Base-by-base conservation (phyloP, 768 basidiomycete genomes). In the Tubosaeta sp. region DNA sequence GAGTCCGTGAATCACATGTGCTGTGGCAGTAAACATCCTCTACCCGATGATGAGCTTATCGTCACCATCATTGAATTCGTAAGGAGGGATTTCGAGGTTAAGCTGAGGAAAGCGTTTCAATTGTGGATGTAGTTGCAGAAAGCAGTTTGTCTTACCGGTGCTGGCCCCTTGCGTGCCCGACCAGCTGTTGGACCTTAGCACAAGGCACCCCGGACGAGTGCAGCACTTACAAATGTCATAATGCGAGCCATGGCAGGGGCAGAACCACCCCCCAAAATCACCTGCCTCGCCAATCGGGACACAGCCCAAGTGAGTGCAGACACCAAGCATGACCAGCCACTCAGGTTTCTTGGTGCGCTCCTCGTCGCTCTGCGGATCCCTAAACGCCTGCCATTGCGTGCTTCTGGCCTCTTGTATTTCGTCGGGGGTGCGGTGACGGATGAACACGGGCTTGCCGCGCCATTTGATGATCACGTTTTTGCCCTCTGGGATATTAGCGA, bases 401-500 rank as follows among this genome's bases (percentile, higher is more conserved):
- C 70, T 63, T 71, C 90, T 86, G 45, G 96, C 96, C 75, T 99
- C 96, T 56, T 90, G 82, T 61, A 99, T 90, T 77, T 99, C 96
- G 49, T 77, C 80, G 50, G 78, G 63, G 13, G 96, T 99, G 64
- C 96, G 84, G 77, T 99, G 96, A 59, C 96, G 84, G 69, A 99
- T 93, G 79, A 98, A 98, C 48, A 99, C 96, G 58, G 96, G 96
- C 79, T 99, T 99, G 70, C 96, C 96, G 65, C 96, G 90, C 96
- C 96, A 99, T 77, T 97, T 94, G 75, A 94, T 90, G 71, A 95
- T 84, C 60, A 87, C 89, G 68, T 95, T 94, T 82, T 94, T 94
- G 71, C 94, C 94, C 79, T 97, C 93, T 32, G 96, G 96, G 64
- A 99, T 98, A 54, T 72, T 76, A 48, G 74, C 72, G 54, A 99